Evolutionary conservation across 345 rosid species (phyloP).

Genomic region (Hypericum perforatum): DNA sequence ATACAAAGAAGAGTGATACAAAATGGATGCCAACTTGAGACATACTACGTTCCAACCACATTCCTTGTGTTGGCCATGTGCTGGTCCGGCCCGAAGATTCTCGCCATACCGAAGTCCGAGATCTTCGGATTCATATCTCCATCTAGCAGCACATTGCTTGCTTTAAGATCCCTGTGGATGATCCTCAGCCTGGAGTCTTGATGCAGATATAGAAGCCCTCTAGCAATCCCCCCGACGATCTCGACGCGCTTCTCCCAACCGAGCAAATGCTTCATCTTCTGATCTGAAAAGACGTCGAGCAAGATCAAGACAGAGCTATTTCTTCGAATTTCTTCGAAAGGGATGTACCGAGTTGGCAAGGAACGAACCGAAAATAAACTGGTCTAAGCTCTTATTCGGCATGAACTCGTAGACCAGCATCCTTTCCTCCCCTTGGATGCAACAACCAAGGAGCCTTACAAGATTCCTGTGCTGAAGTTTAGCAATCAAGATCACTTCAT

Average conservation of each 20-base stretch:
- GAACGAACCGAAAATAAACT: neutral
- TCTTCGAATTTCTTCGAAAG: neutral
- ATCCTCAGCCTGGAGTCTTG: neutral
- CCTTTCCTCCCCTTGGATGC: slow-evolving; percentile 1
- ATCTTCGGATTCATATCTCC: neutral
- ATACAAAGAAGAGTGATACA: neutral
- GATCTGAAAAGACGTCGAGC: neutral
- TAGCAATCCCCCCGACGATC: neutral
- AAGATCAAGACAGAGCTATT: neutral
- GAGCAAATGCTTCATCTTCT: neutral
- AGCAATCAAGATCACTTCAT: neutral
- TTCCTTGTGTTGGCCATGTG: neutral
- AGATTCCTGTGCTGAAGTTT: slow-evolving; percentile 4
- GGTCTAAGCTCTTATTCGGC: neutral
- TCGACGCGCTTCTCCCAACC: neutral
- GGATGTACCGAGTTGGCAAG: neutral
- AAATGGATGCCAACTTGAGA: neutral
- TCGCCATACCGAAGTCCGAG: neutral
- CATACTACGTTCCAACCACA: slow-evolving; percentile 3
- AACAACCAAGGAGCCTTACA: neutral
- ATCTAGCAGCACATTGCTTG: neutral
- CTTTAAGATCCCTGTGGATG: neutral
- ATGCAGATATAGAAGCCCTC: slow-evolving; percentile 4
- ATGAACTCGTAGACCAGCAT: slow-evolving; percentile 2
- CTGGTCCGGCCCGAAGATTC: neutral